These are phyloP conservation scores for Ambrosia trifida DNA, from an alignment of 129 eudicot genomes.

Conservation along the genomic window DNA sequence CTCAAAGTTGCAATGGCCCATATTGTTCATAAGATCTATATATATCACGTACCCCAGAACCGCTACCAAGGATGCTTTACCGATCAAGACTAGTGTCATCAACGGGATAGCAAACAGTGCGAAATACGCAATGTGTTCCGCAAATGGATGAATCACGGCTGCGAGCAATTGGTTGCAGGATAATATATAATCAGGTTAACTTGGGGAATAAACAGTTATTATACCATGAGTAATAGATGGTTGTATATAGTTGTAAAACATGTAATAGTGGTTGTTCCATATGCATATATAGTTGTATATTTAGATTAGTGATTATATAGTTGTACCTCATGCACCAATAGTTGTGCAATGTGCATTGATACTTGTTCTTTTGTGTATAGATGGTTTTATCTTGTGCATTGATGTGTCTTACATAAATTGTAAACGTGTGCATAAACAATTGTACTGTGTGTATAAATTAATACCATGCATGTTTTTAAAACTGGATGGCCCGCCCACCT, in stretches of 20 bases:
- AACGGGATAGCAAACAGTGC: conserved; percentile 59
- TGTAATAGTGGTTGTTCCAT: too few species aligned
- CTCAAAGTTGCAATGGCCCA: conserved; percentile 86
- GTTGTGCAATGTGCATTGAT: too few species aligned
- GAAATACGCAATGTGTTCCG: conserved; percentile 61
- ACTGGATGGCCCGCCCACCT: too few species aligned
- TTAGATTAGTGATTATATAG: too few species aligned
- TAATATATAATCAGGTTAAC: not conserved
- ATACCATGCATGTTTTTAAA: not conserved
- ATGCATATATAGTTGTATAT: too few species aligned
- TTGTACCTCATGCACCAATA: too few species aligned
- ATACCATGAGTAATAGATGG: not conserved
- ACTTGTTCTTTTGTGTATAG: too few species aligned
- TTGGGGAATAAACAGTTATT: not conserved
- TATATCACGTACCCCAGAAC: conserved; percentile 40
- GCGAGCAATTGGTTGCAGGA: conserved; percentile 20
- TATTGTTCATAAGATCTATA: conserved; percentile 67
- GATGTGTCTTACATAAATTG: not conserved
- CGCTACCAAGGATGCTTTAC: conserved; percentile 37
- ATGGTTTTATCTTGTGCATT: too few species aligned
- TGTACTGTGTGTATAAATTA: not conserved
- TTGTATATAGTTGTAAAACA: too few species aligned
- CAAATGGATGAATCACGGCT: conserved; percentile 83
- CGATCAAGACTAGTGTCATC: conserved; percentile 29
- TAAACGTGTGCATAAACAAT: not conserved